Evolutionary conservation across 106 monocot species (phyloP).

Genomic region (Allium fistulosum): DNA sequence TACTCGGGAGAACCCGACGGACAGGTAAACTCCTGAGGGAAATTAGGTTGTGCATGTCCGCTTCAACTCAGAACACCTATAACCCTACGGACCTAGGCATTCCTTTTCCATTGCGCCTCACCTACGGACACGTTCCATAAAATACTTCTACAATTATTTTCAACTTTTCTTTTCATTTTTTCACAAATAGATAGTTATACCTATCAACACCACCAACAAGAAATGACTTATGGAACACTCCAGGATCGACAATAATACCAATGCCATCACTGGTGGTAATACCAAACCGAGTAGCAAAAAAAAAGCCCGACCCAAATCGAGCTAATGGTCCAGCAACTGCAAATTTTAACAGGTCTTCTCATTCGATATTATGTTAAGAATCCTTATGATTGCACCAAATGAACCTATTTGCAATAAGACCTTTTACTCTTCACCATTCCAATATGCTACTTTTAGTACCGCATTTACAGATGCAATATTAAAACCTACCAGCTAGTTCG

Average conservation of each 20-base stretch:
- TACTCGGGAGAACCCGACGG: no score
- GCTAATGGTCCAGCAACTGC: constrained; percentile 83
- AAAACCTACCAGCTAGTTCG: no score
- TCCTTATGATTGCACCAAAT: constrained; percentile 92
- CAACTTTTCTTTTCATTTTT: no score
- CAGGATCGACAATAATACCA: constrained; percentile 76
- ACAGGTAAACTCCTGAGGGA: no score
- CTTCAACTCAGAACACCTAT: no score
- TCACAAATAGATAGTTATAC: background rate
- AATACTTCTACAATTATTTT: no score
- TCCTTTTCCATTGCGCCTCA: no score
- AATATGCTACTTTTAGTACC: background rate
- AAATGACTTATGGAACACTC: constrained; percentile 91
- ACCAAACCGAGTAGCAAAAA: constrained; percentile 76
- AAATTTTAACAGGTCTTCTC: constrained; percentile 75
- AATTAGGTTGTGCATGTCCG: no score
- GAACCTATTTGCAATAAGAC: constrained; percentile 73
- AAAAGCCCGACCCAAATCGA: constrained; percentile 66
- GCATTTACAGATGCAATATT: no score
- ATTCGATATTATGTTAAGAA: constrained; percentile 62
- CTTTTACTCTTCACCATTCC: background rate
- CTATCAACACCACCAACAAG: constrained; percentile 86
- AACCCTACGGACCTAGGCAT: no score
- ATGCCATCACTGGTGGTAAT: constrained; percentile 79
- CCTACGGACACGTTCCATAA: no score